phyloP scores from a whole-genome alignment of 2,329 filamentous ascomycete genomes.

The Ilyonectria robusta region DNA sequence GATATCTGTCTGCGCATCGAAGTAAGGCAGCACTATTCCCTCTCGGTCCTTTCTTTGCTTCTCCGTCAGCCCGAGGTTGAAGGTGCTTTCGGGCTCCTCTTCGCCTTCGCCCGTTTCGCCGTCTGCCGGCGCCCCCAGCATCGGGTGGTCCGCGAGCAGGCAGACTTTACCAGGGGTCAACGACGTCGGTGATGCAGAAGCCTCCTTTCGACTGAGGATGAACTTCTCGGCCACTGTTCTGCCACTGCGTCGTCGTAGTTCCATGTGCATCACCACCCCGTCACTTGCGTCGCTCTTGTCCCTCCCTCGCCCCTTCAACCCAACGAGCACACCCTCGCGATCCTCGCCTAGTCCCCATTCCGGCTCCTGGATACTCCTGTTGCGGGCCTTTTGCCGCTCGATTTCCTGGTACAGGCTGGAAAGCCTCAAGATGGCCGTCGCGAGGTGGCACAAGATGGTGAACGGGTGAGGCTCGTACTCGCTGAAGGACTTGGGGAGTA shows the following conservation, averaged over 20 bases:
- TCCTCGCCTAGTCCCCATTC: slow-evolving; percentile 84
- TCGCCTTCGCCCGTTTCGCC: slow-evolving; percentile 59
- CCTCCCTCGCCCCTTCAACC: slow-evolving; percentile 68
- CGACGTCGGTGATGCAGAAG: slow-evolving; percentile 21
- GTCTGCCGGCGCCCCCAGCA: slow-evolving; percentile 68
- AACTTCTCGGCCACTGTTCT: slow-evolving; percentile 80
- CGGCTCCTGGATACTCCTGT: slow-evolving; percentile 82
- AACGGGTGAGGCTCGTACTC: slow-evolving; percentile 79
- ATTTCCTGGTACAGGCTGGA: slow-evolving; percentile 82
- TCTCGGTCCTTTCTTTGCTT: slow-evolving; percentile 90
- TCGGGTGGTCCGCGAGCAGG: slow-evolving; percentile 83
- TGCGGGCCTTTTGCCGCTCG: slow-evolving; percentile 79
- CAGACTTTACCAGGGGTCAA: slow-evolving; percentile 55
- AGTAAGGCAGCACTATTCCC: slow-evolving; percentile 93
- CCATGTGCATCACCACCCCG: slow-evolving; percentile 84
- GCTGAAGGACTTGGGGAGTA: slow-evolving; percentile 58
- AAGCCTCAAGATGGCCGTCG: slow-evolving; percentile 86
- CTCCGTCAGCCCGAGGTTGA: slow-evolving; percentile 89
- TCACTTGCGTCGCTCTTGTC: slow-evolving; percentile 51
- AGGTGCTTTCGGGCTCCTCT: slow-evolving; percentile 80
- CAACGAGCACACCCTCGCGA: slow-evolving; percentile 83
- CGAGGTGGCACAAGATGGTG: slow-evolving; percentile 83
- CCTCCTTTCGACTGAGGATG: slow-evolving; percentile 59
- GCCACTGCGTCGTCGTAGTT: slow-evolving; percentile 87
- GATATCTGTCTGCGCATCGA: slow-evolving; percentile 90